phyloP scores from a whole-genome alignment of 768 basidiomycete genomes.

The Pisolithus microcarpus region DNA sequence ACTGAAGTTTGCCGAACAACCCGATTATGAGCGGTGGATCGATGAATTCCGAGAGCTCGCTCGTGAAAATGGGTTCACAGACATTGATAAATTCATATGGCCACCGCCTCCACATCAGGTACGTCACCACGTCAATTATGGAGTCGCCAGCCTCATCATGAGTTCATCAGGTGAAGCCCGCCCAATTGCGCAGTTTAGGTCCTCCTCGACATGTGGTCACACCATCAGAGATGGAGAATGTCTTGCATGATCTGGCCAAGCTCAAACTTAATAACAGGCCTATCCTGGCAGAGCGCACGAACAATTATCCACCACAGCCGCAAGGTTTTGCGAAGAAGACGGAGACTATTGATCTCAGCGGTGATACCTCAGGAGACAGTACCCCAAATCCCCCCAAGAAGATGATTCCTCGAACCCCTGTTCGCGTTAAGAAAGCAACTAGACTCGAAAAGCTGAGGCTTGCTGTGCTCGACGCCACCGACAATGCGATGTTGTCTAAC shows the following conservation, averaged over 20 bases:
- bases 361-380: conserved; percentile 28
- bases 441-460: conserved; percentile 43
- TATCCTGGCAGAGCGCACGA: conserved; percentile 46
- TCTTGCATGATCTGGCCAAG: conserved; percentile 54
- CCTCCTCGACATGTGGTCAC: conserved; percentile 19
- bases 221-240: conserved; percentile 43
- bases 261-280: conserved; percentile 48
- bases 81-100: conserved; percentile 63
- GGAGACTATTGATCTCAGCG: conserved; percentile 43
- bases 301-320: conserved; percentile 29
- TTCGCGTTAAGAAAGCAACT: conserved; percentile 36
- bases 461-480: conserved; percentile 38
- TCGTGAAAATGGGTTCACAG: conserved; percentile 48
- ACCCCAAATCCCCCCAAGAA: conserved; percentile 12
- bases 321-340: conserved; percentile 6
- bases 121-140: conserved; percentile 3
- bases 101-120: conserved; percentile 47
- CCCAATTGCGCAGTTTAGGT: conserved; percentile 13
- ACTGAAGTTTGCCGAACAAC: conserved; percentile 59
- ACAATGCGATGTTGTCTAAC: conserved; percentile 48
- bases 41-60: conserved; percentile 59
- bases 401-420: conserved; percentile 24
- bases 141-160: conserved; percentile 1
- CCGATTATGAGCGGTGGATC: conserved; percentile 62
- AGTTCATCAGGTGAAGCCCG: conserved; percentile 24